Base-by-base conservation (phyloP, 1,139 yeast genomes). In the Suhomyces guaymorum region DNA sequence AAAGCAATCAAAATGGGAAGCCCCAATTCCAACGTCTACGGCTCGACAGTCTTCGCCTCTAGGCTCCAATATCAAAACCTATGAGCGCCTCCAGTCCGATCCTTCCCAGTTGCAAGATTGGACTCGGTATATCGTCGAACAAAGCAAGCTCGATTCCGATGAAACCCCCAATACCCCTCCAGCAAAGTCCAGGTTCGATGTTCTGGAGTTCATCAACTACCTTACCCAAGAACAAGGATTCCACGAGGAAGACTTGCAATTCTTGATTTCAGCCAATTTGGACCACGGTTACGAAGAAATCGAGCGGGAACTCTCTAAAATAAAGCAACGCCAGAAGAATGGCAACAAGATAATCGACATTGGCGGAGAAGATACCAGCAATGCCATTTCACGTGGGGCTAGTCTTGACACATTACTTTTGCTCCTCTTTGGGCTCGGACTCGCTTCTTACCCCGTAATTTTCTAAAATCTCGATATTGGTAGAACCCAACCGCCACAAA, bases 401-500 rank as follows among this genome's bases (percentile, higher is more conserved):
- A 14, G 20, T 18, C 9, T 7, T 9, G 9, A 9, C 20, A n/a
- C 20, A 9, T 18, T 18, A 18, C 20, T 18, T 18, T 7, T 18
- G 5, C 12, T 21, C 7, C 6, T 12, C 7, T 9, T 17, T 3
- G 10, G n/a, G 4, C 10, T 20, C 7, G 9, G 15, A 10, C 10
- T 28, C 23, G 24, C 12, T 20, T 28, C 35, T n/a, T 14, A 37
- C 26, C 4, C 32, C 26, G 10, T 34, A 25, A 16, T 22, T 37
- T 17, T 37, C 37, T 24, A 57, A 53, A 4, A 77, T 78, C 10
- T 77, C 82, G 21, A 82, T 67, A 43, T 76, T 72, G 3, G 87
- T 78, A 24, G 76, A 59, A 14, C 82, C 66, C 27, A 83, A 52
- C 45, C 88, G 68, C 96, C 96, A 89, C 49, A 87, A 59, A 5